A percentile compares a stretch with the other conserved stretches of the same genome.
These are phyloP conservation scores for Kregervanrija fluxuum DNA, from an alignment of 805 yeast genomes.

Conservation along the genomic window DNA sequence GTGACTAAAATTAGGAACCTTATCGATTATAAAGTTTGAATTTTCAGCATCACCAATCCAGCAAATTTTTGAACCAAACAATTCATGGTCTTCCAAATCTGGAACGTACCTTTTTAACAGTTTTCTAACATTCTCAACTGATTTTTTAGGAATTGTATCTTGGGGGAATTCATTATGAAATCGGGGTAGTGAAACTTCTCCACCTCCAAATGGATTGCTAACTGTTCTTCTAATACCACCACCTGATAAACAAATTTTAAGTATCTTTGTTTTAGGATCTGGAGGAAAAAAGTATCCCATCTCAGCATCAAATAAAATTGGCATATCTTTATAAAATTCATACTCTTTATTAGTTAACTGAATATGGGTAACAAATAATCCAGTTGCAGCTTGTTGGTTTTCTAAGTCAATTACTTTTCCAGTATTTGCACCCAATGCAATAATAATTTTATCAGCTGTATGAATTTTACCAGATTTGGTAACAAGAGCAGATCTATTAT, in stretches of 20 bases:
- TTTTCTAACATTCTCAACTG: conserved; percentile 19
- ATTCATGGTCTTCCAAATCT: conserved; percentile 26
- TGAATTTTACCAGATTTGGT: conserved; percentile 18
- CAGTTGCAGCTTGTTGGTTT: conserved; percentile 31
- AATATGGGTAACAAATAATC: conserved; percentile 34
- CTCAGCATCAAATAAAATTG: conserved; percentile 38
- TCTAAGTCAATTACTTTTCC: conserved; percentile 28
- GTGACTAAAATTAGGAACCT: conserved; percentile 25
- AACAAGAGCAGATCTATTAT: background rate
- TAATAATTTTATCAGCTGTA: conserved; percentile 30
- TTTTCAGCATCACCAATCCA: conserved; percentile 33
- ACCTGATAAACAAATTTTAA: conserved; percentile 35
- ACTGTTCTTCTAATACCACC: conserved; percentile 25
- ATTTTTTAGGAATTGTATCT: conserved; percentile 31
- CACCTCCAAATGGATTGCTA: conserved; percentile 12
- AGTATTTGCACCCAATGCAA: conserved; percentile 36
- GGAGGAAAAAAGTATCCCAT: conserved; percentile 46
- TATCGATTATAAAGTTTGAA: conserved; percentile 33
- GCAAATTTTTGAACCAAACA: conserved; percentile 28
- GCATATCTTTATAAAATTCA: conserved; percentile 30
- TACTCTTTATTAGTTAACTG: conserved; percentile 31
- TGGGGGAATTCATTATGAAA: conserved; percentile 24
- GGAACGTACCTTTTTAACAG: conserved; percentile 30
- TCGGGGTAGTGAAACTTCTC: conserved; percentile 29
- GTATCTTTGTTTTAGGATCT: conserved; percentile 29